Percentiles rank a stretch among this genome's conserved stretches.
phyloP scores from a whole-genome alignment of 352 stramenopile species.

The Phytophthora niederhauseri region DNA sequence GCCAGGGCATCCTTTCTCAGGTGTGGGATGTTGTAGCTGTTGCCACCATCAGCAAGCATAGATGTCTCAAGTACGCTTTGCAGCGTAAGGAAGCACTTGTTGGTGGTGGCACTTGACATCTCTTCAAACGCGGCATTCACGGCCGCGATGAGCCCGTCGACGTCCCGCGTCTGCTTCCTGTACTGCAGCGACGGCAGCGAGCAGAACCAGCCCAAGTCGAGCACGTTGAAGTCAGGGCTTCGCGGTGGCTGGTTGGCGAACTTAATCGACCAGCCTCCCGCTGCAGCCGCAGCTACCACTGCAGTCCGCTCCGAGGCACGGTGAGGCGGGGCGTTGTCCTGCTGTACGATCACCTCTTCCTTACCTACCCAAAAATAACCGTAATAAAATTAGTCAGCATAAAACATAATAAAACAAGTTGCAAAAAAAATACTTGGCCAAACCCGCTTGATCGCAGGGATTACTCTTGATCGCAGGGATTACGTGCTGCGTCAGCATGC shows the following conservation, averaged over 20 bases:
- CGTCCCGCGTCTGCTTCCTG: not conserved
- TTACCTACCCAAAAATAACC: not conserved
- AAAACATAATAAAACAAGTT: not conserved
- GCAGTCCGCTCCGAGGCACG: not conserved
- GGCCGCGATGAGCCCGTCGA: not conserved
- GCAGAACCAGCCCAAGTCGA: not conserved
- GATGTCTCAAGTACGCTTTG: not conserved
- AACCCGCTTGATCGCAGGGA: too few relatives aligned
- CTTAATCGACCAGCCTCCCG: not conserved
- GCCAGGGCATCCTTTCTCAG: not conserved
- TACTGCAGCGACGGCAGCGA: too few relatives aligned
- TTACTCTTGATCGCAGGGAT: too few relatives aligned
- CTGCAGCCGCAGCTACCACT: not conserved
- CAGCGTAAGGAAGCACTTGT: not conserved
- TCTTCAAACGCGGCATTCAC: not conserved
- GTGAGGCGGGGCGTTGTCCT: not conserved
- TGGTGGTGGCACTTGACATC: not conserved
- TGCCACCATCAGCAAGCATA: not conserved
- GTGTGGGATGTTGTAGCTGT: not conserved
- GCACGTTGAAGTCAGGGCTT: not conserved
- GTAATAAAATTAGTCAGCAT: too few relatives aligned
- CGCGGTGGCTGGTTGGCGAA: not conserved
- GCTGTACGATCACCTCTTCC: not conserved
- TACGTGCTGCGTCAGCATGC: too few relatives aligned
- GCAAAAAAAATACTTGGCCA: too few relatives aligned